A percentile compares a stretch with the other conserved stretches of the same genome.
phyloP scores from a whole-genome alignment of 1,284 basidiomycete genomes.

The Austroboletus sp. region DNA sequence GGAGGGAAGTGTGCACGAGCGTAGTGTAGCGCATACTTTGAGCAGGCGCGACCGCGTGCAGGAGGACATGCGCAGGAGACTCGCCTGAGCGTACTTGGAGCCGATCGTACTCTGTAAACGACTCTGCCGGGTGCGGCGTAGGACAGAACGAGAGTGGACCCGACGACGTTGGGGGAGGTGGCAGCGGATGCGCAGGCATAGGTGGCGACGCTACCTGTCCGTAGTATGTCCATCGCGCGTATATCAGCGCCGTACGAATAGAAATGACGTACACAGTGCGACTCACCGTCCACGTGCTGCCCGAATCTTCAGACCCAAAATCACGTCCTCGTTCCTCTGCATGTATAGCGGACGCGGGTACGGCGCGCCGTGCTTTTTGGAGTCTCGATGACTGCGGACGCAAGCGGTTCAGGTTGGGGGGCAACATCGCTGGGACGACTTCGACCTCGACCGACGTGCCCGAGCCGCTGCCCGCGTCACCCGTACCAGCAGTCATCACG shows the following conservation, averaged over 20 bases:
- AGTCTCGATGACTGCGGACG: conserved; percentile 10
- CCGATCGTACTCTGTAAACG: conserved; percentile 29
- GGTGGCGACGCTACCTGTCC: conserved; percentile 7
- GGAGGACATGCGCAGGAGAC: conserved; percentile 17
- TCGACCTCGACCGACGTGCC: neutral
- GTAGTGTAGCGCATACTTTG: conserved; percentile 15
- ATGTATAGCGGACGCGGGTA: neutral
- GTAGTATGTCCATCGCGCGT: no score
- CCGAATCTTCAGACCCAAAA: conserved; percentile 9
- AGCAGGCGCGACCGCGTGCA: conserved; percentile 19
- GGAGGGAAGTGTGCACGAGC: conserved; percentile 28
- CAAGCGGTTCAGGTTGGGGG: neutral
- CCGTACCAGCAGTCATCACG: neutral
- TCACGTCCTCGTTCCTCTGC: neutral
- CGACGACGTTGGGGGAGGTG: neutral
- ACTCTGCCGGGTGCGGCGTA: conserved; percentile 20
- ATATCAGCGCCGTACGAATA: neutral
- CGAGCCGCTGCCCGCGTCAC: neutral
- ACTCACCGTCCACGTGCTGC: conserved; percentile 17
- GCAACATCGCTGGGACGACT: neutral
- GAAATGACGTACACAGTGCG: neutral
- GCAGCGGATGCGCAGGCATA: neutral
- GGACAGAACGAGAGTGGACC: conserved; percentile 24
- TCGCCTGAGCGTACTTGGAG: conserved; percentile 21
- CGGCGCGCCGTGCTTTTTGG: conserved; percentile 19